Evolutionary conservation across 805 yeast genomes (phyloP), one percentile per base, ranked within the genome.

Genomic region (Naumovozyma baii): DNA sequence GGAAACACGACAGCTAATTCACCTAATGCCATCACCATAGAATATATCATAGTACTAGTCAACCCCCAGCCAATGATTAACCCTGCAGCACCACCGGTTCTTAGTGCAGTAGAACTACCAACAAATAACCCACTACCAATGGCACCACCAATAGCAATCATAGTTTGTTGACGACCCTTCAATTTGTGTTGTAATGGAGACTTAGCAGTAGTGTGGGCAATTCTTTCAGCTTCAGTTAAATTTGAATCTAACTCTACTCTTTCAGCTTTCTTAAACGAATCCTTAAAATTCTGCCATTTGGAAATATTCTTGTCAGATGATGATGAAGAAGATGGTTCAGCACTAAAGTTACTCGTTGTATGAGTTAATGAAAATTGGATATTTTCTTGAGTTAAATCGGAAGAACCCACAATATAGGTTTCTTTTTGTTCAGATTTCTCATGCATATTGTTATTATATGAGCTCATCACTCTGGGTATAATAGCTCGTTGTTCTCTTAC

Each of bases 41-140:
- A 62, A 57, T 67, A 77, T 36, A 78, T 70, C 66, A 78, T 67
- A 5, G 74, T 52, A 41, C 81, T 80, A 13, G 73, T 68, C 22
- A 75, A 55, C 37, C 60, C 52, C 68, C 78, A 72, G 47, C 78
- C 78, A 33, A 76, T 68, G 43, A 76, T 51, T 15, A 77, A 52
- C 39, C 76, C 72, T 3, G 80, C 85, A 14, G 86, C 84, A 32
- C 86, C 86, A 47, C 82, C 83, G 29, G 76, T 70, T 38, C 69
- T 51, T 45, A 80, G 62, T 3, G 82, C 75, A 9, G 65, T 63
- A 45, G 85, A 86, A 19, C 83, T 72, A 53, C 85, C 84, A 37
- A 83, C 80, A 48, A 83, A 76, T 40, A 83, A 64, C 57, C 90
- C 94, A 22, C 84, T 77, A 58, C 87, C 85, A 46, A 80, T 76